These are phyloP conservation scores for Gautieria morchelliformis DNA, from an alignment of 768 basidiomycete species.

Conservation along the genomic window DNA sequence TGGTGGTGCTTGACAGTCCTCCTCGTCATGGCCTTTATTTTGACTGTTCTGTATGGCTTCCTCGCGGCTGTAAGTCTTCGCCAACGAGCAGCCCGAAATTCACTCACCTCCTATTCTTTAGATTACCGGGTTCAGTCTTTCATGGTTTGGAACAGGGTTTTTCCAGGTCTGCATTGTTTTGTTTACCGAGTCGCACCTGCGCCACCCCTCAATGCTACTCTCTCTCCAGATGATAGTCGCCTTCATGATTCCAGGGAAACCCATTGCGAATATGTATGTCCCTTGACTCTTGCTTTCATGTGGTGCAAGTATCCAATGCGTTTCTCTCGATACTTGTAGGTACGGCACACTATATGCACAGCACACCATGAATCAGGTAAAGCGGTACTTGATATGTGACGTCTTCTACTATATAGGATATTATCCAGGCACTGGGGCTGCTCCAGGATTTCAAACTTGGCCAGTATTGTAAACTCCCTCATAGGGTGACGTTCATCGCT, in stretches of 20 bases:
- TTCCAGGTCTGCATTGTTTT: constrained; percentile 6
- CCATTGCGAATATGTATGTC: constrained; percentile 13
- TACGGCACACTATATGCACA: constrained; percentile 10
- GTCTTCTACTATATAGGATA: not conserved
- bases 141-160: constrained; percentile 13
- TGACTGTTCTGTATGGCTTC: constrained; percentile 8
- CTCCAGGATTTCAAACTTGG: constrained; percentile 18
- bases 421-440: constrained; percentile 13
- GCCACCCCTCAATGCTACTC: not conserved
- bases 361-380: constrained; percentile 10
- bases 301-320: too few relatives aligned
- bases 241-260: constrained; percentile 13
- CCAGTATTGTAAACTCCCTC: constrained; percentile 17
- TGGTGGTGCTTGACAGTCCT: constrained; percentile 17
- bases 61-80: constrained; percentile 9
- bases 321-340: not conserved
- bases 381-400: too few relatives aligned
- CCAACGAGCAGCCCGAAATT: not conserved
- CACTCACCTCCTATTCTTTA: constrained; percentile 2
- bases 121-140: constrained; percentile 13
- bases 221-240: constrained; percentile 10
- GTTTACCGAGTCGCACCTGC: not conserved
- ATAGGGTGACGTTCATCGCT: constrained; percentile 15
- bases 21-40: constrained; percentile 12
- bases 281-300: not conserved